phyloP scores from a whole-genome alignment of 495 filamentous ascomycete species.

The Hypoxylon trugodes region DNA sequence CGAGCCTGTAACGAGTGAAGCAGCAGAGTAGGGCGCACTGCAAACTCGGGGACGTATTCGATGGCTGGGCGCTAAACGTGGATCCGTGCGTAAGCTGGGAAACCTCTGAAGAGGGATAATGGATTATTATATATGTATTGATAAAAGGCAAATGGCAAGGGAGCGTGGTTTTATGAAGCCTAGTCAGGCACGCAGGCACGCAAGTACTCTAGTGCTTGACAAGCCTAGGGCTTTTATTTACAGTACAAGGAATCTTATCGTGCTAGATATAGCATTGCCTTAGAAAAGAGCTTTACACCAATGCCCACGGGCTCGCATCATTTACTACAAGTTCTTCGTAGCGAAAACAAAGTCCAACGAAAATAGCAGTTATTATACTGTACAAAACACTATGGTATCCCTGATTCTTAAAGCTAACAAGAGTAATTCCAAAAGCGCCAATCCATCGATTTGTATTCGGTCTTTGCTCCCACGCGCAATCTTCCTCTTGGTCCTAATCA shows the following conservation, averaged over 20 bases:
- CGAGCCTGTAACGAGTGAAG: conserved; percentile 5
- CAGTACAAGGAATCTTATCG: background rate
- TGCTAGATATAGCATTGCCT: background rate
- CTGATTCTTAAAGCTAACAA: background rate
- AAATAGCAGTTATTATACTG: background rate
- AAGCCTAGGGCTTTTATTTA: background rate
- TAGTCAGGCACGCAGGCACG: background rate
- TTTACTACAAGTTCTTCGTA: background rate
- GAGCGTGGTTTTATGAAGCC: background rate
- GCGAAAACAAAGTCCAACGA: background rate
- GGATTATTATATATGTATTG: background rate
- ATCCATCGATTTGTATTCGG: background rate
- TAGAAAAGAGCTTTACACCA: background rate
- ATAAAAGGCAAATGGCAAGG: background rate
- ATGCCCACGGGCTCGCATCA: background rate
- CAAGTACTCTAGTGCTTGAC: background rate
- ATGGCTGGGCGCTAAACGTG: too few relatives aligned
- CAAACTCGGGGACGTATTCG: too few relatives aligned
- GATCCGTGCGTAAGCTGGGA: conserved; percentile 2
- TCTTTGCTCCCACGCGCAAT: background rate
- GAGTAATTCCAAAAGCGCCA: background rate
- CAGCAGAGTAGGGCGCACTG: conserved; percentile 2
- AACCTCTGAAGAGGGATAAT: background rate
- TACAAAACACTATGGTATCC: background rate
- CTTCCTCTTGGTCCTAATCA: background rate